A percentile compares a stretch with the other conserved stretches of the same genome.
phyloP scores from a whole-genome alignment of 176 grass and related monocot genomes.

The Avena sativa region DNA sequence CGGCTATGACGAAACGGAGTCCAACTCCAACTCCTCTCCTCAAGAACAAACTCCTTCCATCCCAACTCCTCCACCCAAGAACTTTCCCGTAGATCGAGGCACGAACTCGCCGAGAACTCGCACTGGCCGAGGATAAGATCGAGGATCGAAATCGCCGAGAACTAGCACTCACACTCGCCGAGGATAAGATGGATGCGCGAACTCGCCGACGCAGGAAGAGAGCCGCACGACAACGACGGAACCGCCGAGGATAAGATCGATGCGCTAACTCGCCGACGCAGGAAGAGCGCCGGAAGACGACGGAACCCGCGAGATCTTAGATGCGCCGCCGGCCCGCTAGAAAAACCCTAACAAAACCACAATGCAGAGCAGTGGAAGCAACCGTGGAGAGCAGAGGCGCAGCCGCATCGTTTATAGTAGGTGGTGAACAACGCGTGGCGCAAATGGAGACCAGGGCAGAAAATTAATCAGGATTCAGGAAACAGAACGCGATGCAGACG shows the following conservation, averaged over 20 bases:
- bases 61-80: background rate
- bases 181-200: background rate
- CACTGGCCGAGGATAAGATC: too few relatives aligned
- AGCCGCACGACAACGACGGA: too few relatives aligned
- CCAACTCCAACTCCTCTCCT: background rate
- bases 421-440: background rate
- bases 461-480: background rate
- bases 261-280: background rate
- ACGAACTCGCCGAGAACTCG: background rate
- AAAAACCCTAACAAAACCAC: constrained; percentile 13
- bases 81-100: background rate
- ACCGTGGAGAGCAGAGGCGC: background rate
- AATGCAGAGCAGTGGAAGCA: background rate
- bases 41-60: background rate
- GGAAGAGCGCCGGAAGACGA: background rate
- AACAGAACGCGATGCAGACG: background rate
- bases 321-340: background rate
- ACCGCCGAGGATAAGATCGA: too few relatives aligned
- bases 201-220: background rate
- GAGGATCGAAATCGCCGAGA: background rate
- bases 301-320: background rate
- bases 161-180: background rate
- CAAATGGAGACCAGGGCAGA: background rate
- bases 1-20: background rate
- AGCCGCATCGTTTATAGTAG: background rate